Evolutionary conservation across 345 rosid species (phyloP), one percentile per base, ranked within the genome.

Genomic region (Eucalyptus fibrosa): DNA sequence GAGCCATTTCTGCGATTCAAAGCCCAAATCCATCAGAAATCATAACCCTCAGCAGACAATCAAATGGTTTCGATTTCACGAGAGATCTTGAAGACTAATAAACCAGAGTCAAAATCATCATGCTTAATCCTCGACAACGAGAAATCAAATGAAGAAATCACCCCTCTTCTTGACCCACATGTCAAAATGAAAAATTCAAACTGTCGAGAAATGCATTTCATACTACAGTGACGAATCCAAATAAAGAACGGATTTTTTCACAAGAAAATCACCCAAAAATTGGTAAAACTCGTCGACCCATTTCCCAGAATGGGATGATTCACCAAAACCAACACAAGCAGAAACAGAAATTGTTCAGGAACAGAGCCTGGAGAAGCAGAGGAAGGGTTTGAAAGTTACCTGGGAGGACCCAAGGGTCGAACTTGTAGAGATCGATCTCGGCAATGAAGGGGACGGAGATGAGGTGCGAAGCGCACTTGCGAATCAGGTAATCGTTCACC

Each of bases 321-420:
- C 34, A 11, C 2, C 23, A 59, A 34, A 59, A 59, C 7, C 18
- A 59, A 16, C 82, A 18, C 26, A 5, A 53, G 83, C 34, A 62
- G 59, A 30, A 21, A 30, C 26, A 14, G 13, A 50, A 32, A 9
- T 8, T 8, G 14, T 21, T 88, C 9, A 62, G 85, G 13, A 34
- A 45, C 55, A 45, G 89, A 88, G 17, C 37, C 40, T 82, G 47
- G 10, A 55, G 87, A 32, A 59, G n/a, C 81, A 44, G 49, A 37
- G 86, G 87, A 85, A 50, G 62, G 60, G 34, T 50, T 4, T 50
- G 34, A 47, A 86, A 56, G 16, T 94, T 94, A 96, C 99, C 99
- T 62, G 99, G 99, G 88, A 97, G 98, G 88, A 95, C 93, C 99
- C 99, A 97, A 12, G 99, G 98, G 90, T 97, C 95, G 87, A 90